A percentile compares a stretch with the other conserved stretches of the same genome.
Evolutionary conservation across 495 filamentous ascomycete genomes (phyloP).

Genomic region (Lasiosphaeriaceae sp.): DNA sequence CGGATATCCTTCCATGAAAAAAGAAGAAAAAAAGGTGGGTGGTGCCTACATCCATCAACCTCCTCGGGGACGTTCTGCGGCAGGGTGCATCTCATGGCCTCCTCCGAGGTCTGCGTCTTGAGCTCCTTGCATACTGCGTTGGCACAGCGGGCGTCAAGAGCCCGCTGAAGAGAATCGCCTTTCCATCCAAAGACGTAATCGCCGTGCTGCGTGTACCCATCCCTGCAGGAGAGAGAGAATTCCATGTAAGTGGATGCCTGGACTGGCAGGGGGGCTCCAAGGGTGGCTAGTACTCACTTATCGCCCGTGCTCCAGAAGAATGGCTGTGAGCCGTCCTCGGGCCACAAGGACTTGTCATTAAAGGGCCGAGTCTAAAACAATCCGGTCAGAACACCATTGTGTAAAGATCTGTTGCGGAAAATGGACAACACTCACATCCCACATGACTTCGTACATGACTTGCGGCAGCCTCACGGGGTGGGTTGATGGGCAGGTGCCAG

Average conservation of each 20-base stretch:
- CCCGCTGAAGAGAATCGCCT: conserved; percentile 43
- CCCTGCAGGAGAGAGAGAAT: conserved; percentile 8
- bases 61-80: conserved; percentile 29
- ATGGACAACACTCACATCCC: conserved; percentile 29
- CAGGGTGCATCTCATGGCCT: conserved; percentile 30
- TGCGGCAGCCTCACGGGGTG: conserved; percentile 46
- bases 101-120: conserved; percentile 28
- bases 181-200: conserved; percentile 54
- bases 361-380: conserved; percentile 35
- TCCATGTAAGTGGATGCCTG: too few species aligned
- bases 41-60: conserved; percentile 31
- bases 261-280: too few species aligned
- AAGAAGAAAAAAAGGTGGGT: background rate
- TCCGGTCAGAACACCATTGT: too few species aligned
- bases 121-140: conserved; percentile 37
- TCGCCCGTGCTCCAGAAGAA: conserved; percentile 50
- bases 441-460: conserved; percentile 50
- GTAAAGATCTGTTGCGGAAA: too few species aligned
- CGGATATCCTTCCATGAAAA: background rate
- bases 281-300: conserved; percentile 19
- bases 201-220: conserved; percentile 44
- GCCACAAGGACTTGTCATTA: conserved; percentile 43
- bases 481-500: conserved; percentile 40
- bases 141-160: conserved; percentile 45
- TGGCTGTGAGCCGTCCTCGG: conserved; percentile 37